These are phyloP conservation scores for Jatropha multifida DNA, from an alignment of 441 rosid genomes.

Conservation along the genomic window DNA sequence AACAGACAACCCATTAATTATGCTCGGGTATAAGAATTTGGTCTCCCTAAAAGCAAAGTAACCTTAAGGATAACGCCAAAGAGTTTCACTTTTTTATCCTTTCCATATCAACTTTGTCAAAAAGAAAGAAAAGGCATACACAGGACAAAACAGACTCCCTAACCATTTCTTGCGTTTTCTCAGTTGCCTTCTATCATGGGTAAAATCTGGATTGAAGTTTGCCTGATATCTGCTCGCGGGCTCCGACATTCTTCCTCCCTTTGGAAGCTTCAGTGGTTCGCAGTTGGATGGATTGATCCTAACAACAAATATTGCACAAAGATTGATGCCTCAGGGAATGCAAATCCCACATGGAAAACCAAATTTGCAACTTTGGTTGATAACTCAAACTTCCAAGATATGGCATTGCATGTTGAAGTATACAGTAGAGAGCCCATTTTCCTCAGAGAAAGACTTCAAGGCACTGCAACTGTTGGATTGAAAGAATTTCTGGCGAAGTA, in stretches of 20 bases:
- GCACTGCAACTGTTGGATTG: slow-evolving; percentile 64
- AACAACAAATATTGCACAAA: slow-evolving; percentile 78
- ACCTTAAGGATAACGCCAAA: slow-evolving; percentile 17
- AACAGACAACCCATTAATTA: slow-evolving; percentile 16
- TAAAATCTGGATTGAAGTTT: slow-evolving; percentile 65
- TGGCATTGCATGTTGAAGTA: slow-evolving; percentile 62
- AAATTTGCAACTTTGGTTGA: slow-evolving; percentile 67
- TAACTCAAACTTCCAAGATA: slow-evolving; percentile 49
- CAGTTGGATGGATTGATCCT: slow-evolving; percentile 90
- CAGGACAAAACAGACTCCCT: slow-evolving; percentile 12
- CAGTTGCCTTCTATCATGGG: background rate
- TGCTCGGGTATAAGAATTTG: slow-evolving; percentile 23
- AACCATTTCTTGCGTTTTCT: background rate
- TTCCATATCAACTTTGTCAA: slow-evolving; percentile 21
- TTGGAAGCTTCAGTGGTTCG: slow-evolving; percentile 90
- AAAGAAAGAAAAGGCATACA: slow-evolving; percentile 17
- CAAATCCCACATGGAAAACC: slow-evolving; percentile 76
- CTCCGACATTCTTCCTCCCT: slow-evolving; percentile 62
- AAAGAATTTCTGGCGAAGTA: slow-evolving; percentile 65
- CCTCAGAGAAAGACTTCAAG: slow-evolving; percentile 77
- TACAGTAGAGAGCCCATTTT: slow-evolving; percentile 85
- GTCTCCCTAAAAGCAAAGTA: slow-evolving; percentile 32
- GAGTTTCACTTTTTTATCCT: background rate
- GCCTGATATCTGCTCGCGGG: slow-evolving; percentile 82
- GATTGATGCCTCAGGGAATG: slow-evolving; percentile 50